Percentiles rank a stretch among this genome's conserved stretches.
These are phyloP conservation scores for Lachnellula subtilissima DNA, from an alignment of 2,329 filamentous ascomycete genomes.

Conservation along the genomic window DNA sequence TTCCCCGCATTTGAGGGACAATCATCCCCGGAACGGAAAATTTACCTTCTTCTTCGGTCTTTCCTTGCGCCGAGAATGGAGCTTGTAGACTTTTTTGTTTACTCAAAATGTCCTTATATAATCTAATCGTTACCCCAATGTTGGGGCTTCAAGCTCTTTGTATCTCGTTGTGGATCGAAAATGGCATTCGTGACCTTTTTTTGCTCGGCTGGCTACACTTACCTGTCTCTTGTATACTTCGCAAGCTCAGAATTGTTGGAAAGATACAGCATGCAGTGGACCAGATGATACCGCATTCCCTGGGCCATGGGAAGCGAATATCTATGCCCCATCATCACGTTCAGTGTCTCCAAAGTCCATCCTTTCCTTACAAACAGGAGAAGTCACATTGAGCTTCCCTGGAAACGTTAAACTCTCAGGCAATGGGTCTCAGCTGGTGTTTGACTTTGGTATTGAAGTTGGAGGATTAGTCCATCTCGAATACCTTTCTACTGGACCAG, in stretches of 20 bases:
- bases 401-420: slow-evolving; percentile 13
- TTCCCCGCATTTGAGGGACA: background rate
- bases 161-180: background rate
- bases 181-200: background rate
- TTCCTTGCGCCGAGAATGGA: background rate
- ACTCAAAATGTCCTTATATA: background rate
- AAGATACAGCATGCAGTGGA: slow-evolving; percentile 48
- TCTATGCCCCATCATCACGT: slow-evolving; percentile 50
- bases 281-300: slow-evolving; percentile 47
- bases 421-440: slow-evolving; percentile 49
- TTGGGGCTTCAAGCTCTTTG: background rate
- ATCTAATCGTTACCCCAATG: background rate
- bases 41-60: background rate
- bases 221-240: slow-evolving; percentile 1
- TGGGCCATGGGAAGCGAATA: slow-evolving; percentile 55
- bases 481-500: slow-evolving; percentile 33
- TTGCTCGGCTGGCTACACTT: background rate
- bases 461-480: slow-evolving; percentile 45
- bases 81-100: background rate
- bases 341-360: slow-evolving; percentile 43
- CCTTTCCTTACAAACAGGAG: slow-evolving; percentile 34
- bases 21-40: background rate
- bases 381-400: slow-evolving; percentile 23
- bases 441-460: slow-evolving; percentile 56
- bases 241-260: slow-evolving; percentile 44